Conservation (phyloP, 192 early-diverging fungal species). For the Backusella morwellensis region DNA sequence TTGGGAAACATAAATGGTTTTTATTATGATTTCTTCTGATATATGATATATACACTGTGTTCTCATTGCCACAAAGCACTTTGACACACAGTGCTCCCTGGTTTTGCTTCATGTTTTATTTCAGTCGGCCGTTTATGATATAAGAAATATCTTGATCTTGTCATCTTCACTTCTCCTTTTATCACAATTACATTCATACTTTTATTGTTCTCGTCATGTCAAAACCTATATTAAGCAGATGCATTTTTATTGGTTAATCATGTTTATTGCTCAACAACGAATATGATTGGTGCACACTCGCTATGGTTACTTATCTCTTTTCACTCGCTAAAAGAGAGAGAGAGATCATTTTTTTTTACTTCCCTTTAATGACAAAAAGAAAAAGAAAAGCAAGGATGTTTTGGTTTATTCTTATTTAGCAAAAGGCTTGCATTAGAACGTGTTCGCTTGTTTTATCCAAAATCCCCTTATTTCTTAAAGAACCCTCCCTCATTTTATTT, state of each 20-base stretch:
- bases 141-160: background rate
- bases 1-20: background rate
- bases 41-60: background rate
- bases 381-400: background rate
- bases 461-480: background rate
- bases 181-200: background rate
- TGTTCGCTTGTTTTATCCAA: background rate
- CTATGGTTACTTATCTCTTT: background rate
- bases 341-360: too few species aligned
- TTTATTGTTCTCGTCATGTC: background rate
- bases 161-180: background rate
- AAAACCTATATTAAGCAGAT: background rate
- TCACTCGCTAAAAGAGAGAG: background rate
- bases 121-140: background rate
- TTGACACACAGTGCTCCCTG: background rate
- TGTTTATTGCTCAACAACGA: background rate
- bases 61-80: background rate
- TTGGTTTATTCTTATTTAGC: slow-evolving; percentile 1
- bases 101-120: slow-evolving; percentile 1
- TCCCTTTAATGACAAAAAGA: background rate
- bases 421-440: slow-evolving; percentile 2
- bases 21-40: background rate
- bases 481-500: background rate
- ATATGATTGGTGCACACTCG: background rate
- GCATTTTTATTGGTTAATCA: background rate